Evolutionary conservation across 163 green algal genomes (phyloP).

Genomic region (Prototheca stagnorum): DNA sequence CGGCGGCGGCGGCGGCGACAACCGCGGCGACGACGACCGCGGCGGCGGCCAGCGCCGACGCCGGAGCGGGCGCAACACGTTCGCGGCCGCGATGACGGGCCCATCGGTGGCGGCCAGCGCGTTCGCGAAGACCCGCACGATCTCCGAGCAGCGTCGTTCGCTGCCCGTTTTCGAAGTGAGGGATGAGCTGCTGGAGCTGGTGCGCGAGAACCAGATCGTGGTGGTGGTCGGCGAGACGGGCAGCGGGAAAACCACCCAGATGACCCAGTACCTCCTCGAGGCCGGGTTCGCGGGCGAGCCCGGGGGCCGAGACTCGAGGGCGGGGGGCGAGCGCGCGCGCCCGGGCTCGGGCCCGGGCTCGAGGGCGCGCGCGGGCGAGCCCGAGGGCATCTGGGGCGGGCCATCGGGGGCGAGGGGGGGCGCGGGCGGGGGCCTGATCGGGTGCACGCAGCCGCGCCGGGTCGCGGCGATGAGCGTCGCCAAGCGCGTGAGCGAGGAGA

Average conservation of each 20-base stretch:
- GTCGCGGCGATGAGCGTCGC: slow-evolving; percentile 94
- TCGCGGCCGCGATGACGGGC: slow-evolving; percentile 33
- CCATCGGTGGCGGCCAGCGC: too few species aligned
- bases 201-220: slow-evolving; percentile 71
- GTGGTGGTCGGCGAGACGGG: slow-evolving; percentile 96
- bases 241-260: slow-evolving; percentile 95
- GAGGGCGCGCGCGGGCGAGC: too few species aligned
- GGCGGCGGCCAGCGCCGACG: too few species aligned
- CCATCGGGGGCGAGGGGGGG: too few species aligned
- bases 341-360: too few species aligned
- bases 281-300: slow-evolving; percentile 56
- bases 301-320: too few species aligned
- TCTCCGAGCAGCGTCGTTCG: slow-evolving; percentile 75
- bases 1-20: background rate
- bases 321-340: too few species aligned
- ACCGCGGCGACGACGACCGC: slow-evolving; percentile 6
- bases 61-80: slow-evolving; percentile 44
- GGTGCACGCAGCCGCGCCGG: slow-evolving; percentile 87
- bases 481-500: slow-evolving; percentile 93
- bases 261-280: slow-evolving; percentile 92
- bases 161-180: slow-evolving; percentile 75
- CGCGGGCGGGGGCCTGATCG: slow-evolving; percentile 68
- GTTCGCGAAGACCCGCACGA: slow-evolving; percentile 77
- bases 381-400: too few species aligned
- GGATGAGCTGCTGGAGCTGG: slow-evolving; percentile 83